Conservation (phyloP, 345 rosid genomes). For the Pelargonium nanum region DNA sequence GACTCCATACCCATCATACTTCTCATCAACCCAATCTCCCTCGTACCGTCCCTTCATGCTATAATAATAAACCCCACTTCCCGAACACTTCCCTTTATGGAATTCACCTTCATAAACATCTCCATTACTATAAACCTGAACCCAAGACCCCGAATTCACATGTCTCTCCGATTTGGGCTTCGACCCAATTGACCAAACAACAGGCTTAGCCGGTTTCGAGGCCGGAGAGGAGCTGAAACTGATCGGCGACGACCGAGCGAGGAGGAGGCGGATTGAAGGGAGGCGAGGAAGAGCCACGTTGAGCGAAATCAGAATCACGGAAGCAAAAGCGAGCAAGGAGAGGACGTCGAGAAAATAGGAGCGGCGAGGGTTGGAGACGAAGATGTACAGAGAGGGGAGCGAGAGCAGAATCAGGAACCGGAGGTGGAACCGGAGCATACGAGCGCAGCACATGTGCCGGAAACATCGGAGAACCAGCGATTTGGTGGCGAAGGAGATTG, state of each 20-base stretch:
- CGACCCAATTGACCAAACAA: conserved; percentile 82
- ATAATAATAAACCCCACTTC: conserved; percentile 75
- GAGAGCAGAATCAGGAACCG: conserved; percentile 43
- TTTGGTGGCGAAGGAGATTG: conserved; percentile 23
- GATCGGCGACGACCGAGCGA: conserved; percentile 45
- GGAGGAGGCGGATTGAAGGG: conserved; percentile 39
- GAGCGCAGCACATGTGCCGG: conserved; percentile 38
- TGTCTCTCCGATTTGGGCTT: conserved; percentile 41
- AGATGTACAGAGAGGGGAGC: conserved; percentile 36
- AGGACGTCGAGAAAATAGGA: conserved; percentile 25
- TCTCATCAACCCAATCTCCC: conserved; percentile 78
- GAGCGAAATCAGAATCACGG: conserved; percentile 32
- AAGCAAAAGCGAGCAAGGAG: conserved; percentile 26
- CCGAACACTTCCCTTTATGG: conserved; percentile 61
- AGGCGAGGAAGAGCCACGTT: conserved; percentile 52
- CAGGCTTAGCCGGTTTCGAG: conserved; percentile 31
- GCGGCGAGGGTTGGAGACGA: conserved; percentile 23
- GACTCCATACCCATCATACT: conserved; percentile 74
- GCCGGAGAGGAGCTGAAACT: conserved; percentile 30
- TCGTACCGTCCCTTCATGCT: conserved; percentile 62
- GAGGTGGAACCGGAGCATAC: conserved; percentile 43
- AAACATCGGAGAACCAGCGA: conserved; percentile 22
- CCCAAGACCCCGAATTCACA: conserved; percentile 53
- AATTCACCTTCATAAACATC: conserved; percentile 86
- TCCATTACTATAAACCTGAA: conserved; percentile 55